Percentiles rank a stretch among this genome's conserved stretches.
These are phyloP conservation scores for Lasiosphaeria ovina DNA, from an alignment of 495 filamentous ascomycete species.

Conservation along the genomic window DNA sequence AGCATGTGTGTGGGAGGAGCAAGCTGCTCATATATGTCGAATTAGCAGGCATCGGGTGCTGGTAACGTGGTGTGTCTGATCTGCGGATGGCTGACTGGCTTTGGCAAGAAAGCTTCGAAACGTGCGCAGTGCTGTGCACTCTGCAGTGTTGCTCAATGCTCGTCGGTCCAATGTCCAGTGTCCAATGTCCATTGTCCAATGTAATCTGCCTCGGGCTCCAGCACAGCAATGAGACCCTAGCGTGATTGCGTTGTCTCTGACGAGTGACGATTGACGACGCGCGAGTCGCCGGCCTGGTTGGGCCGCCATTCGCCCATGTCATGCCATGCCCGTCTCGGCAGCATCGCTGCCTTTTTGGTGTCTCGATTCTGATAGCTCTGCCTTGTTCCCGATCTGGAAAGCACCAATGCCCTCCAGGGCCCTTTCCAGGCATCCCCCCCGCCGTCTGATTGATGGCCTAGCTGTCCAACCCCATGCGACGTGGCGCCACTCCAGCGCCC, in stretches of 20 bases:
- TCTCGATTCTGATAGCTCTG: conserved; percentile 28
- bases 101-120: not conserved
- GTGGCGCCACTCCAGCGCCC: conserved; percentile 48
- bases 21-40: not conserved
- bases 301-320: conserved; percentile 18
- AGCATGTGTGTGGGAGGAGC: not conserved
- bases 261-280: no score
- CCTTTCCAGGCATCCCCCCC: conserved; percentile 7
- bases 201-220: conserved; percentile 18
- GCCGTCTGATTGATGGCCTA: conserved; percentile 21
- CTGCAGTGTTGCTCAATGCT: conserved; percentile 3
- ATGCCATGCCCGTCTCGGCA: conserved; percentile 13
- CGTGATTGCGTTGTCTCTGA: conserved; percentile 15
- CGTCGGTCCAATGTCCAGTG: conserved; percentile 2
- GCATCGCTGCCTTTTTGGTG: conserved; percentile 14
- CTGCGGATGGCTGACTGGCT: conserved; percentile 6
- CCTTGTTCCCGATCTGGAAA: not conserved
- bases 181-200: conserved; percentile 11
- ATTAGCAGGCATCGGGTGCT: not conserved
- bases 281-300: conserved; percentile 1
- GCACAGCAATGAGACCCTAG: conserved; percentile 12
- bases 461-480: conserved; percentile 46
- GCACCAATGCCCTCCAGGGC: not conserved
- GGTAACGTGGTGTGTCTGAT: conserved; percentile 20
- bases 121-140: no score